Conservation (phyloP, 1,284 basidiomycete species). For the Fistulina hepatica region DNA sequence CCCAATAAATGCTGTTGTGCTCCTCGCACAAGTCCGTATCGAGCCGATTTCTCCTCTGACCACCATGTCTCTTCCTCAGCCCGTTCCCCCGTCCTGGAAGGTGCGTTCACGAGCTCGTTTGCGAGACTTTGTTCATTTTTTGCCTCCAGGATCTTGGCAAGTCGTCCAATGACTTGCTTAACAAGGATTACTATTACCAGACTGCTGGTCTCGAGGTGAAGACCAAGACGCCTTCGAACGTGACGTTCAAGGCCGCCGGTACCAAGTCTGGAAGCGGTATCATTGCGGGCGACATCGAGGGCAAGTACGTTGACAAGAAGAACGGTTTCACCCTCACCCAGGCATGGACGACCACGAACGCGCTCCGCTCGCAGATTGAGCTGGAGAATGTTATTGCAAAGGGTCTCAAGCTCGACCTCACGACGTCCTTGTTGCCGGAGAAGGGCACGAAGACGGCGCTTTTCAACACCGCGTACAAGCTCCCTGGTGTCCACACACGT, state of each 20-base stretch:
- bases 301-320: conserved; percentile 80
- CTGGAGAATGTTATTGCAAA: conserved; percentile 97
- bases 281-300: conserved; percentile 84
- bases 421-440: conserved; percentile 78
- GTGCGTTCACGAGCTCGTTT: conserved; percentile 30
- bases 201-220: conserved; percentile 82
- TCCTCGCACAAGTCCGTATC: too few relatives aligned
- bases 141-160: conserved; percentile 80
- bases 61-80: conserved; percentile 75
- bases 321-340: conserved; percentile 88
- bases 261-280: conserved; percentile 56
- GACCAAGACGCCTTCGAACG: conserved; percentile 86
- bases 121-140: neutral
- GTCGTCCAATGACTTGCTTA: conserved; percentile 90
- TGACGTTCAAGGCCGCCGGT: conserved; percentile 83
- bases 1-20: too few relatives aligned
- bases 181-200: conserved; percentile 87
- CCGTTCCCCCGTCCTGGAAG: conserved; percentile 91
- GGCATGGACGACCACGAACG: conserved; percentile 91
- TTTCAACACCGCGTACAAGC: conserved; percentile 86
- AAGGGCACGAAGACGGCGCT: conserved; percentile 79
- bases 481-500: conserved; percentile 91
- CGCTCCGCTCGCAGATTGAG: conserved; percentile 88
- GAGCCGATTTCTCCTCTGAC: conserved; percentile 6
- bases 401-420: conserved; percentile 93